Conservation (phyloP, 129 eudicot genomes). For the Heracleum sosnowskyi region DNA sequence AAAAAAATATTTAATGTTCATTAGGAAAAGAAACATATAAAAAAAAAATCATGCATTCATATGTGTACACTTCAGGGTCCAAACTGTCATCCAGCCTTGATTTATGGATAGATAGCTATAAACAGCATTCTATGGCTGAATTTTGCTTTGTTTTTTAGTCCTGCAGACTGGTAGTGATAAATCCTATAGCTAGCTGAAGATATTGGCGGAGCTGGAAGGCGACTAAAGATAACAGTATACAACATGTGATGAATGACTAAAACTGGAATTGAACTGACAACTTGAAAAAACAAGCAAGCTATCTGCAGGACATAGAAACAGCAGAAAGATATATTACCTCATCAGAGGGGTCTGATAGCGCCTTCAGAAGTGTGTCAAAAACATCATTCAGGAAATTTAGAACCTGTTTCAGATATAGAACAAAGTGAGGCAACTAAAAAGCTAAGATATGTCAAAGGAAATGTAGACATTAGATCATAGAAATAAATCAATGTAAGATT, state of each 20-base stretch:
- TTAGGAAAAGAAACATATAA: background rate
- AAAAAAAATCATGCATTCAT: background rate
- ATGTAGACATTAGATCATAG: background rate
- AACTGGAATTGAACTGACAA: background rate
- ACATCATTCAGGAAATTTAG: slow-evolving; percentile 38
- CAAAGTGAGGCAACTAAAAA: background rate
- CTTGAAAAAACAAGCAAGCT: background rate
- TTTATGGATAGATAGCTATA: background rate
- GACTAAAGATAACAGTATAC: background rate
- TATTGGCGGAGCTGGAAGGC: background rate
- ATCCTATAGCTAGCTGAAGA: background rate
- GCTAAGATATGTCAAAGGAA: background rate
- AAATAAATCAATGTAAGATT: background rate
- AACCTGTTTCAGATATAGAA: slow-evolving; percentile 31
- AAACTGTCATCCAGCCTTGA: background rate
- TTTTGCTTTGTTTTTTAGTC: background rate
- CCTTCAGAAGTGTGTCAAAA: slow-evolving; percentile 50
- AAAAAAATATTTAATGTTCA: background rate
- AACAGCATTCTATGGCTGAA: background rate
- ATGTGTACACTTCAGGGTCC: background rate
- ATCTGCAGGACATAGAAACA: background rate
- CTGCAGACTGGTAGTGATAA: background rate
- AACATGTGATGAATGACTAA: background rate
- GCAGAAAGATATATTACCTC: slow-evolving; percentile 29
- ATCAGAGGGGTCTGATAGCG: slow-evolving; percentile 57